These are phyloP conservation scores for Trichoderma reesei DNA, from an alignment of 495 filamentous ascomycete genomes.

Conservation along the genomic window DNA sequence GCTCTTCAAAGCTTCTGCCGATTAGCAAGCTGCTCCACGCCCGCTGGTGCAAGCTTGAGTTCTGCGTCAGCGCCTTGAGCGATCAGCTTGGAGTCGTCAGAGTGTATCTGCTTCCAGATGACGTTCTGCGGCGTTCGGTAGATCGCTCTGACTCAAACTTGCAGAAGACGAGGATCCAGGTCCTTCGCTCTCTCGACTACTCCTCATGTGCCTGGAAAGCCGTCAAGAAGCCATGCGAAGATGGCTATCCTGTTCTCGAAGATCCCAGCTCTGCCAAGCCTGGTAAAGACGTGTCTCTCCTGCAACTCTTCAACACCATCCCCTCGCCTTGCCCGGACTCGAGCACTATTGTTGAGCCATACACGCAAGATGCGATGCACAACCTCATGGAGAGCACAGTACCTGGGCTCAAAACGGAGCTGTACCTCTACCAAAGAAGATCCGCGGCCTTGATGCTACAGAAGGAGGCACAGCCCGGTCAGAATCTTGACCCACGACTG, in stretches of 20 bases:
- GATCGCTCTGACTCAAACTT: constrained; percentile 31
- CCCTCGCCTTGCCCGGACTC: constrained; percentile 56
- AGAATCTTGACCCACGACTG: constrained; percentile 66
- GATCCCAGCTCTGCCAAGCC: not conserved
- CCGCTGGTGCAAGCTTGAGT: constrained; percentile 36
- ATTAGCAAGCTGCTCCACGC: constrained; percentile 21
- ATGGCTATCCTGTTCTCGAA: constrained; percentile 2
- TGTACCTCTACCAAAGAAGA: constrained; percentile 73
- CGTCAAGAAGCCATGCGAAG: constrained; percentile 15
- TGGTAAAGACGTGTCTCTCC: constrained; percentile 43
- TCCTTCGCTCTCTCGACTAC: constrained; percentile 49
- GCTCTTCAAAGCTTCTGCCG: constrained; percentile 16
- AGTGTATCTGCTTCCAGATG: constrained; percentile 58
- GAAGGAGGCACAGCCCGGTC: constrained; percentile 56
- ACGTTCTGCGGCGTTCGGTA: constrained; percentile 46
- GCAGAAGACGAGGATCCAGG: constrained; percentile 32
- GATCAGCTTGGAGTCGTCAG: constrained; percentile 31
- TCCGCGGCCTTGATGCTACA: constrained; percentile 83
- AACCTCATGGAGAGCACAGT: constrained; percentile 48
- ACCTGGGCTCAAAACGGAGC: constrained; percentile 51
- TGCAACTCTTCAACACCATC: constrained; percentile 80
- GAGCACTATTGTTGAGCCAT: constrained; percentile 41
- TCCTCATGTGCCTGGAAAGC: constrained; percentile 47
- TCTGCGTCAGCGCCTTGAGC: constrained; percentile 16
- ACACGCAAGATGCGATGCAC: constrained; percentile 51